Conservation (phyloP, 805 yeast genomes). For the Saturnispora halmiae region DNA sequence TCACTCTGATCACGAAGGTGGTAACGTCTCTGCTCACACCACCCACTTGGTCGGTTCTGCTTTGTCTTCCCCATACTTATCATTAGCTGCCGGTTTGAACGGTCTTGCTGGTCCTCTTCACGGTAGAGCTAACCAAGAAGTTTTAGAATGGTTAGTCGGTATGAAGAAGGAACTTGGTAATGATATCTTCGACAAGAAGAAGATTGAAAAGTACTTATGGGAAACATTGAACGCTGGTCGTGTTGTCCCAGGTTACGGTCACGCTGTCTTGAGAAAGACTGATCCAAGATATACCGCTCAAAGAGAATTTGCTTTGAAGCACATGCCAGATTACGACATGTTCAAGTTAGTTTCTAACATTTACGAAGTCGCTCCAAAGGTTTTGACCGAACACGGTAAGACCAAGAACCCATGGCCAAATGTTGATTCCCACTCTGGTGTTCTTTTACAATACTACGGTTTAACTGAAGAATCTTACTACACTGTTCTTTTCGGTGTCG, state of each 20-base stretch:
- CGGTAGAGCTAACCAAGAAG: constrained; percentile 86
- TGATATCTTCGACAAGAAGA: constrained; percentile 49
- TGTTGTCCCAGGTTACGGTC: constrained; percentile 86
- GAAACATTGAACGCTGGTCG: constrained; percentile 71
- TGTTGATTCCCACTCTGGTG: constrained; percentile 85
- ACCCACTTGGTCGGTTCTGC: constrained; percentile 83
- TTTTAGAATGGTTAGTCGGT: constrained; percentile 68
- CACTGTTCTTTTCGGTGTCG: constrained; percentile 79
- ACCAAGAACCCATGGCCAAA: constrained; percentile 93
- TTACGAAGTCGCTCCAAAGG: constrained; percentile 76
- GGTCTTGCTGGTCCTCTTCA: constrained; percentile 85
- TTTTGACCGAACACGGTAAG: constrained; percentile 76
- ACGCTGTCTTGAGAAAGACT: constrained; percentile 79
- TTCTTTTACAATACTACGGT: constrained; percentile 77
- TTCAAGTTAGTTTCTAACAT: constrained; percentile 71
- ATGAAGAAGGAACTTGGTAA: constrained; percentile 61
- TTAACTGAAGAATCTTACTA: constrained; percentile 73
- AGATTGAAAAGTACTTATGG: constrained; percentile 72
- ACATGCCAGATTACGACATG: constrained; percentile 70
- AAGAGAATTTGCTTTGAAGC: constrained; percentile 68
- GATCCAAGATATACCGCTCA: constrained; percentile 85
- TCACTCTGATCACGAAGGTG: constrained; percentile 88
- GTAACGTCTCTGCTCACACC: constrained; percentile 81
- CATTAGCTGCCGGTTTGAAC: constrained; percentile 73
- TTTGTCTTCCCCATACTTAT: constrained; percentile 66